Evolutionary conservation across 352 stramenopile species (phyloP).

Genomic region (Globisporangium radiosum): DNA sequence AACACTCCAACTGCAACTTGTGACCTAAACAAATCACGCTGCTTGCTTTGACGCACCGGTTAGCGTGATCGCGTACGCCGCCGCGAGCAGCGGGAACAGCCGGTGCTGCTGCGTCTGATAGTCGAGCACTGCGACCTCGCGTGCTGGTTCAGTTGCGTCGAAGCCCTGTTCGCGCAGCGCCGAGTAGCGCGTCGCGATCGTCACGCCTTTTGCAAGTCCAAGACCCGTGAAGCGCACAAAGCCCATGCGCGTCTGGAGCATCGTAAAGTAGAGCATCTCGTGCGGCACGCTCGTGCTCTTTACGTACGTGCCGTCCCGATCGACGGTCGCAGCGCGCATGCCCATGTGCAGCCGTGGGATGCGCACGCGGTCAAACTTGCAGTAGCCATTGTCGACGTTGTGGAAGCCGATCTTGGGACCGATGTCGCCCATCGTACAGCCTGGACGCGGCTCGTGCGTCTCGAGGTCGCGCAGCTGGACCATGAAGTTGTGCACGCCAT

Average conservation of each 20-base stretch:
- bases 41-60: constrained; percentile 22
- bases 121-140: constrained; percentile 90
- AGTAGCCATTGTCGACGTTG: constrained; percentile 90
- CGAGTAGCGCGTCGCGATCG: constrained; percentile 93
- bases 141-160: constrained; percentile 41
- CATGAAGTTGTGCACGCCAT: constrained; percentile 96
- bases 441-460: constrained; percentile 40
- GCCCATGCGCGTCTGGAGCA: constrained; percentile 71
- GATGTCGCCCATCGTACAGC: constrained; percentile 58
- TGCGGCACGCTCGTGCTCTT: constrained; percentile 43
- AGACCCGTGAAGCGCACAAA: constrained; percentile 49
- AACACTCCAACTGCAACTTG: too few species aligned
- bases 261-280: constrained; percentile 72
- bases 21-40: constrained; percentile 47
- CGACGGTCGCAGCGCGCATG: constrained; percentile 44
- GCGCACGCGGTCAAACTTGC: constrained; percentile 76
- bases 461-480: constrained; percentile 91
- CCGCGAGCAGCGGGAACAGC: constrained; percentile 88
- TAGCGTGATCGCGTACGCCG: constrained; percentile 72
- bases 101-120: constrained; percentile 95
- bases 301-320: constrained; percentile 49
- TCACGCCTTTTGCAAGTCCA: constrained; percentile 82
- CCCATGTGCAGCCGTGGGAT: constrained; percentile 77
- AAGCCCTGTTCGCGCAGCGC: constrained; percentile 88
- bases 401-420: constrained; percentile 85